Evolutionary conservation across 805 yeast genomes (phyloP).

Genomic region (Candida sanyiensis): DNA sequence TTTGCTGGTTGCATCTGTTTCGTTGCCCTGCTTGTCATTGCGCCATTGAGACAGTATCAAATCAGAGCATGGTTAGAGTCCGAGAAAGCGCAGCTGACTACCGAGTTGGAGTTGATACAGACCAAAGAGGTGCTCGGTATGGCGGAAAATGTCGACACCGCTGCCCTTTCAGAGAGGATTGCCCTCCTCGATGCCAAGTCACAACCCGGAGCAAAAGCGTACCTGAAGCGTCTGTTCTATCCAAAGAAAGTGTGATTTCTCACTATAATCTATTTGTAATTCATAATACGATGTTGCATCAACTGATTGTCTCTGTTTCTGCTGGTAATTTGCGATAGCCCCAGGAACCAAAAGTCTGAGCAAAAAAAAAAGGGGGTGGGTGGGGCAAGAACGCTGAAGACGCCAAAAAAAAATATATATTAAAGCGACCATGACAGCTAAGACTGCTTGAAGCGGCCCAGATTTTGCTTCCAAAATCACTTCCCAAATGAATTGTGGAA

Average conservation of each 20-base stretch:
- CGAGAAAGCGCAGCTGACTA: slow-evolving; percentile 1
- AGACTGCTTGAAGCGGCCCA: no score
- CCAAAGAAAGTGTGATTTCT: slow-evolving; percentile 18
- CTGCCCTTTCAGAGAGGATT: background rate
- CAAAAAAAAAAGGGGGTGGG: no score
- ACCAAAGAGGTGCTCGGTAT: slow-evolving; percentile 2
- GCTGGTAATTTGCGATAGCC: no score
- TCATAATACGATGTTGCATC: no score
- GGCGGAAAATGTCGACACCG: background rate
- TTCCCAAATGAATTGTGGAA: no score
- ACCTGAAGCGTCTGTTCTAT: slow-evolving; percentile 14
- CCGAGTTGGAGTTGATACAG: slow-evolving; percentile 1
- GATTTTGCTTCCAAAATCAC: no score
- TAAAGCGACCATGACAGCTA: no score
- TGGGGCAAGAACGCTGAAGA: no score
- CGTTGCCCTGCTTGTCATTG: slow-evolving; percentile 35
- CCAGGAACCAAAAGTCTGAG: no score
- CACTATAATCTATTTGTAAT: no score
- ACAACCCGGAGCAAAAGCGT: slow-evolving; percentile 2
- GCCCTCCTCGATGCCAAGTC: slow-evolving; percentile 2
- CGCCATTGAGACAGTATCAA: slow-evolving; percentile 45
- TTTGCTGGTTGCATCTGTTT: slow-evolving; percentile 49
- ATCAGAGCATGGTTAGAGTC: slow-evolving; percentile 33
- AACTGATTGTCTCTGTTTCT: no score
- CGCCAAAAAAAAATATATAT: no score